These are phyloP conservation scores for Phytophthora parvispora DNA, from an alignment of 352 stramenopile species.

Conservation along the genomic window DNA sequence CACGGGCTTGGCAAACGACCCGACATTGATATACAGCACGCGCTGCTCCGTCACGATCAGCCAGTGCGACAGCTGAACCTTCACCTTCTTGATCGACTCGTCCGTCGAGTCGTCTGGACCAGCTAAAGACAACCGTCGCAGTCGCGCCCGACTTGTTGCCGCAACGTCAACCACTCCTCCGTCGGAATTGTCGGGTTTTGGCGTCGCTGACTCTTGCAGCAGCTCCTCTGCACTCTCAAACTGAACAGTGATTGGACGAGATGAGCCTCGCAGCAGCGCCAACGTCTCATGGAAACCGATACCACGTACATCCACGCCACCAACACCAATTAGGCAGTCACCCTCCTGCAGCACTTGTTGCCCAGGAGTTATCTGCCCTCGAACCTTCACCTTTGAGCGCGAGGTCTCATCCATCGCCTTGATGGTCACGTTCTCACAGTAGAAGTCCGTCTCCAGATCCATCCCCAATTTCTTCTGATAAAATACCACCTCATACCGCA, in stretches of 20 bases:
- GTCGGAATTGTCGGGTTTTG: constrained; percentile 18
- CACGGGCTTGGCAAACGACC: constrained; percentile 76
- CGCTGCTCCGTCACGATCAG: constrained; percentile 91
- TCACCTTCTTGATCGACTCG: constrained; percentile 54
- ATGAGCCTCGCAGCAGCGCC: constrained; percentile 76
- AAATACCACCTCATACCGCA: constrained; percentile 88
- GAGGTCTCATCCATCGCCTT: constrained; percentile 74
- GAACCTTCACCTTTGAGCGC: constrained; percentile 64
- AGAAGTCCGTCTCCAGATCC: constrained; percentile 92
- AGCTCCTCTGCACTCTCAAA: constrained; percentile 88
- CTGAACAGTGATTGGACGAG: constrained; percentile 77
- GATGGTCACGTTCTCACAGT: constrained; percentile 90
- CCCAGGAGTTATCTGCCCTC: constrained; percentile 59
- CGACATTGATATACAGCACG: constrained; percentile 89
- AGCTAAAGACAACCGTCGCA: constrained; percentile 32
- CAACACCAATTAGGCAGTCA: constrained; percentile 78
- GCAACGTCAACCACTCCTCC: constrained; percentile 25
- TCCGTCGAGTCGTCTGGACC: constrained; percentile 27
- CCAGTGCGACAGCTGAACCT: constrained; percentile 87
- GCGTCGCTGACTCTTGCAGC: constrained; percentile 39
- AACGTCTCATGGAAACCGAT: constrained; percentile 91
- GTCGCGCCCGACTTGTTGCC: constrained; percentile 33
- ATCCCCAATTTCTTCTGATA: constrained; percentile 86
- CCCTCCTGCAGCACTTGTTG: constrained; percentile 83
- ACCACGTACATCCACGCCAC: constrained; percentile 83